Conservation (phyloP, 2,329 filamentous ascomycete genomes). For the Biscogniauxia mediterranea region DNA sequence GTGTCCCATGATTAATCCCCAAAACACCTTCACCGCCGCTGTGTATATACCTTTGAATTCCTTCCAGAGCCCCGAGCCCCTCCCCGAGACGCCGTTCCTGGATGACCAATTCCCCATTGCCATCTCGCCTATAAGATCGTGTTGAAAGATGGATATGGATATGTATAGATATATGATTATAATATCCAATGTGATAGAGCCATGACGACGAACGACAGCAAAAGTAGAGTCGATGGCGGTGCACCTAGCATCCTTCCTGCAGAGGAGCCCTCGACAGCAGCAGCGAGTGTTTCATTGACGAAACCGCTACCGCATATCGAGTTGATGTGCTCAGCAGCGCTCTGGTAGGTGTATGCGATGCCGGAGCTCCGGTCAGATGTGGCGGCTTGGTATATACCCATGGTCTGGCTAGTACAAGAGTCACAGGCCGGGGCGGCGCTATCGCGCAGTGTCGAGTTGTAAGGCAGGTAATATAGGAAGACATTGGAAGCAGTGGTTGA, state of each 20-base stretch:
- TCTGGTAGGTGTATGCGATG: conserved; percentile 66
- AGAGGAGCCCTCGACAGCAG: conserved; percentile 21
- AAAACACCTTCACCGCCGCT: not conserved
- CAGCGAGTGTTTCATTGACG: conserved; percentile 54
- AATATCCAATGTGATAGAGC: conserved; percentile 25
- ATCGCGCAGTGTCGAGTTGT: conserved; percentile 69
- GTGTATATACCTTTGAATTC: not conserved
- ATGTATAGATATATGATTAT: conserved; percentile 5
- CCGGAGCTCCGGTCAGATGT: conserved; percentile 64
- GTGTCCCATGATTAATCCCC: not conserved
- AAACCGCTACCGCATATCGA: conserved; percentile 58
- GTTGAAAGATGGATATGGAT: not conserved
- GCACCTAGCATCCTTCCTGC: conserved; percentile 14
- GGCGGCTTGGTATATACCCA: conserved; percentile 74
- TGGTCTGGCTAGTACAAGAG: conserved; percentile 73
- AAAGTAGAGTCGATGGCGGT: conserved; percentile 19
- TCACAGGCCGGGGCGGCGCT: conserved; percentile 72
- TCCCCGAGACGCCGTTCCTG: not conserved
- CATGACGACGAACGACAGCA: conserved; percentile 25
- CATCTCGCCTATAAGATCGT: not conserved
- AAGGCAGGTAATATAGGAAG: conserved; percentile 82
- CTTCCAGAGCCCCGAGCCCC: not conserved
- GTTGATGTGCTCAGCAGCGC: conserved; percentile 73
- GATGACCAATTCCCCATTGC: not conserved
- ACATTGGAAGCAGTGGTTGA: conserved; percentile 64